A percentile compares a stretch with the other conserved stretches of the same genome.
Conservation (phyloP, 176 grass and related monocot species). For the Zizania latifolia region DNA sequence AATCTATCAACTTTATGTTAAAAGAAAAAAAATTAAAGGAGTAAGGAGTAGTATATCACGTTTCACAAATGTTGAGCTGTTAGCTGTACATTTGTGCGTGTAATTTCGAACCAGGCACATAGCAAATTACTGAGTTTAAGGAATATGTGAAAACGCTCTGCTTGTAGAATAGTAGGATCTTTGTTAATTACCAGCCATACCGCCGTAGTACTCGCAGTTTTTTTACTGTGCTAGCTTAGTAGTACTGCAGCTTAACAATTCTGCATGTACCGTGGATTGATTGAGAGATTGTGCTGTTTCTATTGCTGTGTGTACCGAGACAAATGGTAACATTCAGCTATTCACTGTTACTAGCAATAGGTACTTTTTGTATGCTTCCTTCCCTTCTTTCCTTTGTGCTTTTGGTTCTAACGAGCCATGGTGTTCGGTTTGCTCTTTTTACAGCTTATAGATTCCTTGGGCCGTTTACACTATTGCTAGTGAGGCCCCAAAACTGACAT, state of each 20-base stretch:
- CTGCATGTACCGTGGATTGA: no score
- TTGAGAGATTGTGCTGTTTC: background rate
- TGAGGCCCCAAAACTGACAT: constrained; percentile 22
- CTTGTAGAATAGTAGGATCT: background rate
- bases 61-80: background rate
- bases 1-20: no score
- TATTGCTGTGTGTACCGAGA: background rate
- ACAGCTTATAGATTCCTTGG: constrained; percentile 45
- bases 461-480: constrained; percentile 30
- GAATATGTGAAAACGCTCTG: background rate
- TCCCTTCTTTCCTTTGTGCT: background rate
- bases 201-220: background rate
- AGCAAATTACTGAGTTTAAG: background rate
- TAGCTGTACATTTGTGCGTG: background rate
- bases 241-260: no score
- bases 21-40: no score
- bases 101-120: background rate
- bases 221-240: background rate
- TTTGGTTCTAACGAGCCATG: constrained; percentile 4
- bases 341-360: constrained; percentile 10
- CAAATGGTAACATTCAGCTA: constrained; percentile 1
- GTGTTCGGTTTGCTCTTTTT: constrained; percentile 39
- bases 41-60: no score
- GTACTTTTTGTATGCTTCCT: background rate
- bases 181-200: background rate